Evolutionary conservation across 352 stramenopile species (phyloP), one percentile per base, ranked within the genome.

Genomic region (Phytophthora palmivora): DNA sequence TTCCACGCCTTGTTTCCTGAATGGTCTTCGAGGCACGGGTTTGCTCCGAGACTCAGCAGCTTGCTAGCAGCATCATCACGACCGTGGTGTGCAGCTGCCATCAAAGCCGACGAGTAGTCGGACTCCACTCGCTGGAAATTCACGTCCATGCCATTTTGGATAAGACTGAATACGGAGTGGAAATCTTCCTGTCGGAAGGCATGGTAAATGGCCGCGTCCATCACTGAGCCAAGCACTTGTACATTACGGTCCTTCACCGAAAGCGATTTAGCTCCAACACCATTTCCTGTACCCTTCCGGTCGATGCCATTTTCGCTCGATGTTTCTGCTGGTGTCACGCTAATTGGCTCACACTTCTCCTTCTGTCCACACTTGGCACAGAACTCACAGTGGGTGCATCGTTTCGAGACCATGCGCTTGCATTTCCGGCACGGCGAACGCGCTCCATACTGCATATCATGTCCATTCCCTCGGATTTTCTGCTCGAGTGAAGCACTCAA

Each of bases 61-160:
- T 87, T 91, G 50, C 72, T 79, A 6, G 73, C 70, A 19, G 82
- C 85, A 38, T 94, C 85, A 34, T 94, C 85, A 1, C 85, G 82
- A n/a, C 85, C 85, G 59, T 94, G 82, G 58, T 92, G 82, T 16
- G 85, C 85, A 18, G 82, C 85, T 1, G 85, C 85, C 85, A 94
- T 94, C 34, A 94, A 70, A 38, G 80, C 85, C 1, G 82, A 80
- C 55, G 82, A 92, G 58, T 63, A 59, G 55, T 94, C 85, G 30
- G 81, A 91, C 72, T 94, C 85, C 45, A 89, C 64, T 43, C 85
- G 79, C 72, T 92, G 82, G 51, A 94, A 94, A 63, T 94, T 92
- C n/a, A 94, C 79, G 55, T 94, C 82, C 82, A 90, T 91, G 59
- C 83, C 85, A 48, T 94, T 94, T 39, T 82, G 65, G 43, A 92